phyloP scores from a whole-genome alignment of 495 filamentous ascomycete genomes.

The Amniculicola lignicola region DNA sequence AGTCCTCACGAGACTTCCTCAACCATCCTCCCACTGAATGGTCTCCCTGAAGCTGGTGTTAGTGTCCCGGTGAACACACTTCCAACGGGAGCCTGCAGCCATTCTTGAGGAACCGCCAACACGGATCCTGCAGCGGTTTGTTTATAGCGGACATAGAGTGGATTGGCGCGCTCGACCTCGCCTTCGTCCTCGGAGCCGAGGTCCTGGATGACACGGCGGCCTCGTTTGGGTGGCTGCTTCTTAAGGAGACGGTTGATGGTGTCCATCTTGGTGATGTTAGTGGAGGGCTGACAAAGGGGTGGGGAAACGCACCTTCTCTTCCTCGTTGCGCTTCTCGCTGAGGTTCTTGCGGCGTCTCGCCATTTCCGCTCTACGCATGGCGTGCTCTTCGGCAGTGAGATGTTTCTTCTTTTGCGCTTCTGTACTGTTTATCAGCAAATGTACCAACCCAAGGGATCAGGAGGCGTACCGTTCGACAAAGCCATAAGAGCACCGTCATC shows the following conservation, averaged over 20 bases:
- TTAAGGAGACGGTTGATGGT: slow-evolving; percentile 96
- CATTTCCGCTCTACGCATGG: slow-evolving; percentile 95
- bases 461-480: slow-evolving; percentile 69
- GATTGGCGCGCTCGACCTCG: slow-evolving; percentile 56
- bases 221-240: slow-evolving; percentile 89
- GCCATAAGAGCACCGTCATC: slow-evolving; percentile 71
- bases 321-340: slow-evolving; percentile 96
- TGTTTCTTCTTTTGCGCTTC: slow-evolving; percentile 92
- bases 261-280: slow-evolving; percentile 66
- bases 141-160: slow-evolving; percentile 74
- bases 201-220: slow-evolving; percentile 50
- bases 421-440: slow-evolving; percentile 38
- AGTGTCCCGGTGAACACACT: slow-evolving; percentile 52
- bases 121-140: slow-evolving; percentile 65
- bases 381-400: slow-evolving; percentile 88
- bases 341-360: slow-evolving; percentile 89
- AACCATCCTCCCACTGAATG: slow-evolving; percentile 33
- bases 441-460: background rate
- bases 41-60: slow-evolving; percentile 1
- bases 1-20: slow-evolving; percentile 35
- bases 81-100: slow-evolving; percentile 68
- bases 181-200: slow-evolving; percentile 52
- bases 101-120: slow-evolving; percentile 76
- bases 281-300: slow-evolving; percentile 1
- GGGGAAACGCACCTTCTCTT: slow-evolving; percentile 76